These are phyloP conservation scores for Fusarium aywerte DNA, from an alignment of 2,329 filamentous ascomycete genomes.

Conservation along the genomic window DNA sequence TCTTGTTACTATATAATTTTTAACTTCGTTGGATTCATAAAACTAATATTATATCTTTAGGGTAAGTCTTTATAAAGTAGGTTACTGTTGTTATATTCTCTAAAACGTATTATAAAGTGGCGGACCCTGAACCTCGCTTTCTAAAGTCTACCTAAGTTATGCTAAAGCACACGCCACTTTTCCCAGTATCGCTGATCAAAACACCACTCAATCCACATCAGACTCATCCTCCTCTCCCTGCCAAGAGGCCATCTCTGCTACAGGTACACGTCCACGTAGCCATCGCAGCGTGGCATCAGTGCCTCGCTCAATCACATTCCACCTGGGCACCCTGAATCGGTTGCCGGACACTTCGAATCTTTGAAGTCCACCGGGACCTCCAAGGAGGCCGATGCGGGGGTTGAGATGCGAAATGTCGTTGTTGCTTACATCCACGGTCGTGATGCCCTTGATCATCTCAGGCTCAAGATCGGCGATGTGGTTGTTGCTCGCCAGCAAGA, in stretches of 20 bases:
- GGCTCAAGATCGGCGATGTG: slow-evolving; percentile 78
- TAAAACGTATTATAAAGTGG: too few relatives aligned
- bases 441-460: slow-evolving; percentile 77
- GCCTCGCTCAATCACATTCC: slow-evolving; percentile 84
- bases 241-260: slow-evolving; percentile 68
- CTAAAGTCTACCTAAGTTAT: too few relatives aligned
- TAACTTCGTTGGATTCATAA: too few relatives aligned
- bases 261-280: slow-evolving; percentile 79
- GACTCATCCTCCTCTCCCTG: slow-evolving; percentile 57
- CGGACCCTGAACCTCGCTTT: too few relatives aligned
- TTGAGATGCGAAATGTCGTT: slow-evolving; percentile 88
- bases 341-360: slow-evolving; percentile 84
- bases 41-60: too few relatives aligned
- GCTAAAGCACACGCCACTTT: slow-evolving; percentile 22
- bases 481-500: slow-evolving; percentile 83
- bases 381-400: slow-evolving; percentile 81
- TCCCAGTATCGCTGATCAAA: background rate
- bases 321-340: slow-evolving; percentile 86
- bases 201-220: slow-evolving; percentile 38
- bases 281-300: slow-evolving; percentile 86
- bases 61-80: too few relatives aligned
- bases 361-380: slow-evolving; percentile 69
- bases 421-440: slow-evolving; percentile 72
- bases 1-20: too few relatives aligned
- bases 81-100: too few relatives aligned